Evolutionary conservation across 1,284 basidiomycete genomes (phyloP).

Genomic region (Phaffia rhodozyma): DNA sequence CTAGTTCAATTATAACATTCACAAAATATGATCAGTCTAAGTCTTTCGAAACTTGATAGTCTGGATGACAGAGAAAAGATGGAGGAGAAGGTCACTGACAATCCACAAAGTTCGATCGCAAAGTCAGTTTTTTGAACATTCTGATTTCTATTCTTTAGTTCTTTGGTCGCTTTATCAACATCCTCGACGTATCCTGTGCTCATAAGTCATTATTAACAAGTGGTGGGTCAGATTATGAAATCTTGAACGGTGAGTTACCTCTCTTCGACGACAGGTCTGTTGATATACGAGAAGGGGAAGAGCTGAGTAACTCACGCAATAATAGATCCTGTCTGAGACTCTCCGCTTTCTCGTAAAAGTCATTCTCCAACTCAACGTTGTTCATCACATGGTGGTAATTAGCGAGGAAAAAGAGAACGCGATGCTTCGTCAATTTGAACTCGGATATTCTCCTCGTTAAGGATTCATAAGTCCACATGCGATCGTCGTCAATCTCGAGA

Average conservation of each 20-base stretch:
- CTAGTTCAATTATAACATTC: too few relatives aligned
- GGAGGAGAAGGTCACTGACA: too few relatives aligned
- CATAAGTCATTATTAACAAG: not conserved
- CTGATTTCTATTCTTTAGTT: too few relatives aligned
- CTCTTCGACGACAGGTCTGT: not conserved
- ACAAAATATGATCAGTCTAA: too few relatives aligned
- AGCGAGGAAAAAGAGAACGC: conserved; percentile 2
- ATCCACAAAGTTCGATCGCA: too few relatives aligned
- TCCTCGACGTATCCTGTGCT: too few relatives aligned
- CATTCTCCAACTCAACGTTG: not conserved
- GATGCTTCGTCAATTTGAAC: not conserved
- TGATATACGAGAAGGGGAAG: not conserved
- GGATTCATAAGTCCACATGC: not conserved
- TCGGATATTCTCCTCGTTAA: not conserved
- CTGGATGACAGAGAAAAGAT: too few relatives aligned
- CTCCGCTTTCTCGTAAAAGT: conserved; percentile 4
- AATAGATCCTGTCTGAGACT: not conserved
- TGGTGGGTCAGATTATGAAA: not conserved
- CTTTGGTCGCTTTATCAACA: too few relatives aligned
- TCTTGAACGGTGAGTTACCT: not conserved
- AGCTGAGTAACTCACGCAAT: not conserved
- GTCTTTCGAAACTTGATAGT: too few relatives aligned
- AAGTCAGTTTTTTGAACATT: too few relatives aligned
- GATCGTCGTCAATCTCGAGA: not conserved
- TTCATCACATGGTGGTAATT: conserved; percentile 6